Evolutionary conservation across 345 rosid genomes (phyloP).

Genomic region (Cardiospermum halicacabum): DNA sequence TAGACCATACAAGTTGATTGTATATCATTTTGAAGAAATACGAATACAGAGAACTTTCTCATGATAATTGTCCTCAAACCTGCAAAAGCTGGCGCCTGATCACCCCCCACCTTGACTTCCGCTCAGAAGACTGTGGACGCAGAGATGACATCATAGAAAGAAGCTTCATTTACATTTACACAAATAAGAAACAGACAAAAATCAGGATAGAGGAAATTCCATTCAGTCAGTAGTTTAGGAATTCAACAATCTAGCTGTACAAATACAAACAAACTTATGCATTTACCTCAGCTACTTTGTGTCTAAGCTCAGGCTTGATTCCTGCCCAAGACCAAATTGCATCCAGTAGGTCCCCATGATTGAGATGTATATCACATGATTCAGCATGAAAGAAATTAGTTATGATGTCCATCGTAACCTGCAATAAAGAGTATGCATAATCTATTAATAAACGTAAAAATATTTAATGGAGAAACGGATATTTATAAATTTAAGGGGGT

Average conservation of each 20-base stretch:
- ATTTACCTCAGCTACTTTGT: conserved; percentile 88
- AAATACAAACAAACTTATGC: conserved; percentile 11
- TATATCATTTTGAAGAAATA: too few species aligned
- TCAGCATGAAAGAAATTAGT: conserved; percentile 54
- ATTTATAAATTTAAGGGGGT: neutral
- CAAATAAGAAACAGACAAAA: conserved; percentile 1
- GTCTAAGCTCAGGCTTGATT: conserved; percentile 75
- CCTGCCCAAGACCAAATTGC: conserved; percentile 98
- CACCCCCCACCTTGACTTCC: conserved; percentile 84
- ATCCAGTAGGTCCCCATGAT: conserved; percentile 83
- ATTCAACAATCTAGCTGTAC: conserved; percentile 6
- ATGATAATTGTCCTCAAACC: conserved; percentile 45
- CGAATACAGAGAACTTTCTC: too few species aligned
- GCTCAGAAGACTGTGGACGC: conserved; percentile 89
- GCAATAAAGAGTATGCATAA: conserved; percentile 16
- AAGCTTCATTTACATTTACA: conserved; percentile 50
- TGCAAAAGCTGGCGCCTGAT: conserved; percentile 93
- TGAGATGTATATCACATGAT: conserved; percentile 79
- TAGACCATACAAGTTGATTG: too few species aligned
- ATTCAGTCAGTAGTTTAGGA: conserved; percentile 9
- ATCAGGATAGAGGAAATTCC: too few species aligned
- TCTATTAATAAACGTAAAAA: neutral
- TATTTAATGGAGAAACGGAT: neutral
- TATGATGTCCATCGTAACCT: conserved; percentile 75
- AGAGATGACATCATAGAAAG: conserved; percentile 81